phyloP scores from a whole-genome alignment of 2,329 filamentous ascomycete genomes.

The Exophiala oligosperma region DNA sequence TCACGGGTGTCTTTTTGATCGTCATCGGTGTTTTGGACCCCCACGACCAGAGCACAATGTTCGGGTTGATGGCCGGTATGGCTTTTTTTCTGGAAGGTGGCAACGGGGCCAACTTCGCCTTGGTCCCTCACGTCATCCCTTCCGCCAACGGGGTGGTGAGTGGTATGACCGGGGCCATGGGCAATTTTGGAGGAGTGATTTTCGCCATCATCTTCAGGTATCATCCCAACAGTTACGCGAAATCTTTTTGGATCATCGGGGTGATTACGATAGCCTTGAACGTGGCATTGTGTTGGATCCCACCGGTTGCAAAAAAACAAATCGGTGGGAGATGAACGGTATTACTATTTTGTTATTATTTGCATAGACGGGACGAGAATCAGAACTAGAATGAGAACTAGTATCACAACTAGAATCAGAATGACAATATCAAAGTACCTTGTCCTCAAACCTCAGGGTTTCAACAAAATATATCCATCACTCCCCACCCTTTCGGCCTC shows the following conservation, averaged over 20 bases:
- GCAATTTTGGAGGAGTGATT: constrained; percentile 82
- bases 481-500: constrained; percentile 5
- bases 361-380: too few relatives aligned
- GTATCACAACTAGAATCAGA: too few relatives aligned
- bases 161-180: constrained; percentile 74
- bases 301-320: constrained; percentile 56
- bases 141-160: constrained; percentile 77
- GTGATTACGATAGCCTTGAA: constrained; percentile 71
- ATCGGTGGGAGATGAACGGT: constrained; percentile 38
- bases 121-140: constrained; percentile 84
- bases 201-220: constrained; percentile 85
- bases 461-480: constrained; percentile 9
- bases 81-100: constrained; percentile 81
- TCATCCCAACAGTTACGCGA: constrained; percentile 65
- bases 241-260: constrained; percentile 79
- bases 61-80: constrained; percentile 74
- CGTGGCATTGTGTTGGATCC: constrained; percentile 64
- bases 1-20: constrained; percentile 61
- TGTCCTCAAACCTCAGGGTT: background rate
- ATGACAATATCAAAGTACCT: too few relatives aligned
- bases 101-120: constrained; percentile 83
- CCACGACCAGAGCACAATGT: constrained; percentile 63
- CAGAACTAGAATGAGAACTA: too few relatives aligned
- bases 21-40: constrained; percentile 66
- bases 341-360: too few relatives aligned